These are phyloP conservation scores for Rhizopogon sp. DNA, from an alignment of 768 basidiomycete genomes.

Conservation along the genomic window DNA sequence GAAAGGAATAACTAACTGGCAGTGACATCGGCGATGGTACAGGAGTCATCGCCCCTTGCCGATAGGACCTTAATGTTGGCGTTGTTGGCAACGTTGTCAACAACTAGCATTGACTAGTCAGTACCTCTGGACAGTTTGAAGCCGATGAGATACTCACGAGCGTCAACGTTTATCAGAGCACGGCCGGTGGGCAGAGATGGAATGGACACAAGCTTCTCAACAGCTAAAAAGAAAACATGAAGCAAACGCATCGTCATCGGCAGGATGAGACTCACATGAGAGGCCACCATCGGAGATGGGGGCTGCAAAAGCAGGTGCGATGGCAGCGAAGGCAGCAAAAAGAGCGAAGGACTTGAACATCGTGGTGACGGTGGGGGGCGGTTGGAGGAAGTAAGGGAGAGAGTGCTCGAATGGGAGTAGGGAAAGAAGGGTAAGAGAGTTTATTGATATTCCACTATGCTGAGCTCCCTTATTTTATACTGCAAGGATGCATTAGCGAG, in stretches of 20 bases:
- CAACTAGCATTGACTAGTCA: not conserved
- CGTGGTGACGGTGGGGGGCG: not conserved
- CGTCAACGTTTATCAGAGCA: no score
- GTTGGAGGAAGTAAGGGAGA: not conserved
- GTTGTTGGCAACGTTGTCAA: not conserved
- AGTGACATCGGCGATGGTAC: not conserved
- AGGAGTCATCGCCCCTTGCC: not conserved
- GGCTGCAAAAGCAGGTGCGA: not conserved
- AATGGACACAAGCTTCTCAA: no score
- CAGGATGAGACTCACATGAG: no score
- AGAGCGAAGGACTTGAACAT: not conserved
- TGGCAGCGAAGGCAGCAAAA: not conserved
- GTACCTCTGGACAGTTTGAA: no score
- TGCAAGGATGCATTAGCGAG: not conserved
- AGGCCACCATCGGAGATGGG: not conserved
- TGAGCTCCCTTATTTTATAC: not conserved
- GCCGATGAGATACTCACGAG: no score
- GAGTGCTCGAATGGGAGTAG: not conserved
- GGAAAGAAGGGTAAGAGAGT: not conserved
- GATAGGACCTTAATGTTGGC: no score
- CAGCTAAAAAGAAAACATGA: no score
- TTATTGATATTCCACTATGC: not conserved
- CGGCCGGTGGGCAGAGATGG: no score
- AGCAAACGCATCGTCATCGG: no score
- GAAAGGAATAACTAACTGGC: not conserved